A percentile compares a stretch with the other conserved stretches of the same genome.
Evolutionary conservation across 2,329 filamentous ascomycete species (phyloP).

Genomic region (Colletotrichum truncatum): DNA sequence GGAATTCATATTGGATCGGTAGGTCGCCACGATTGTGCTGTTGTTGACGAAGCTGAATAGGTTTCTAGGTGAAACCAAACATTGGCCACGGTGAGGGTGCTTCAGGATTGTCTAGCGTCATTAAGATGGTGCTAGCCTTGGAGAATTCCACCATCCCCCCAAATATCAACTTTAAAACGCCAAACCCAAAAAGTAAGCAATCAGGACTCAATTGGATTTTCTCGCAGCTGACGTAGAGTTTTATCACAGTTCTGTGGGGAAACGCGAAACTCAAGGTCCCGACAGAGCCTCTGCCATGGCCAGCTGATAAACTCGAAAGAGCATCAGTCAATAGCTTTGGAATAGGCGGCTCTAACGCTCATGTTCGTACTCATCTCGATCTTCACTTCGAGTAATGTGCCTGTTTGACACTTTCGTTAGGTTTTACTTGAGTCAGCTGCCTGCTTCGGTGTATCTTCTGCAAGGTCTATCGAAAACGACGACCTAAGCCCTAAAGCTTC

Average conservation of each 20-base stretch:
- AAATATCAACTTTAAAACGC: conserved; percentile 45
- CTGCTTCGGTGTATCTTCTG: not conserved
- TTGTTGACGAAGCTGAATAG: too few species aligned
- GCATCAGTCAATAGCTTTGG: conserved; percentile 44
- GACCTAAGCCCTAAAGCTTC: too few species aligned
- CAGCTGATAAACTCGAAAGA: conserved; percentile 33
- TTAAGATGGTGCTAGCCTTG: conserved; percentile 53
- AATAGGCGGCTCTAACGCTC: conserved; percentile 46
- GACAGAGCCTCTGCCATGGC: conserved; percentile 40
- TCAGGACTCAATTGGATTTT: too few species aligned
- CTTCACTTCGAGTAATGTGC: not conserved
- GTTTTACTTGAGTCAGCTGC: conserved; percentile 21
- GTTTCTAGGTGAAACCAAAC: conserved; percentile 47
- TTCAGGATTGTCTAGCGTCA: conserved; percentile 49
- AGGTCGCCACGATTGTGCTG: too few species aligned
- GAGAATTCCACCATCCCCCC: conserved; percentile 50
- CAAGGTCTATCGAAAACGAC: not conserved
- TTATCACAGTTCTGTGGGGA: conserved; percentile 29
- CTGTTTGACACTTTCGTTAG: not conserved
- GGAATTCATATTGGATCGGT: conserved; percentile 39
- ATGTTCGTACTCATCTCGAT: conserved; percentile 19
- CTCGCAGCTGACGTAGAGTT: not conserved
- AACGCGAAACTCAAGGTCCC: conserved; percentile 41
- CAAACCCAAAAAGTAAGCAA: conserved; percentile 37
- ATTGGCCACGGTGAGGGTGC: conserved; percentile 56